Conservation (phyloP, 768 basidiomycete species). For the Fibroporia radiculosa region DNA sequence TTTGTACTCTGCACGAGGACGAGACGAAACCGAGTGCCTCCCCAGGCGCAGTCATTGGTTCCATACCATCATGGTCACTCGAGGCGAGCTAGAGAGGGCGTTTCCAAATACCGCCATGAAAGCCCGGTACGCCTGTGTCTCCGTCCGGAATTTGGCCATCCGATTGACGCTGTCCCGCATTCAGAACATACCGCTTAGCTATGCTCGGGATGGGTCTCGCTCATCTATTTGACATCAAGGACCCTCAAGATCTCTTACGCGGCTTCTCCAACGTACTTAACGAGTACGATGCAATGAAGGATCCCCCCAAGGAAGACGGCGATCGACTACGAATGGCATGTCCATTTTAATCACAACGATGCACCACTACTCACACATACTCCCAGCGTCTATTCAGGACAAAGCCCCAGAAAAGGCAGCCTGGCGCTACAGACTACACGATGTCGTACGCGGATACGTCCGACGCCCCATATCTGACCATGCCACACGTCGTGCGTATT, state of each 20-base stretch:
- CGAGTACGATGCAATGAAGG: conserved; percentile 73
- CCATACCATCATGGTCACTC: conserved; percentile 77
- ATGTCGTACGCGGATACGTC: conserved; percentile 51
- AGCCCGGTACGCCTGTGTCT: conserved; percentile 4
- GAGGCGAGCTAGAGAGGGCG: conserved; percentile 61
- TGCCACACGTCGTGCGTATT: conserved; percentile 62
- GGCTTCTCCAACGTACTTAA: conserved; percentile 62
- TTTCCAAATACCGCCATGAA: conserved; percentile 74
- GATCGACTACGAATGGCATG: conserved; percentile 70
- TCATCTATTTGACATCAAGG: conserved; percentile 71
- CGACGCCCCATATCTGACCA: conserved; percentile 63
- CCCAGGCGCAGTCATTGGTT: conserved; percentile 78
- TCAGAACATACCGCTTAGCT: conserved; percentile 75
- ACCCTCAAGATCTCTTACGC: conserved; percentile 73
- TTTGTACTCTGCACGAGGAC: background rate
- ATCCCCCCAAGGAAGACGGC: conserved; percentile 59
- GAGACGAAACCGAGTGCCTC: conserved; percentile 1
- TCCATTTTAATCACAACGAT: conserved; percentile 2
- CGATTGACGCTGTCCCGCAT: background rate
- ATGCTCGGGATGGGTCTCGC: conserved; percentile 84
- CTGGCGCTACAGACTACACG: conserved; percentile 51
- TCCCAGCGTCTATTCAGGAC: conserved; percentile 47
- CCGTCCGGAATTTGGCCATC: background rate
- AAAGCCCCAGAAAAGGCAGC: conserved; percentile 47
- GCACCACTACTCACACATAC: conserved; percentile 5